Base-by-base conservation (phyloP, 2,329 filamentous ascomycete species). In the Trichoderma aggressivum region DNA sequence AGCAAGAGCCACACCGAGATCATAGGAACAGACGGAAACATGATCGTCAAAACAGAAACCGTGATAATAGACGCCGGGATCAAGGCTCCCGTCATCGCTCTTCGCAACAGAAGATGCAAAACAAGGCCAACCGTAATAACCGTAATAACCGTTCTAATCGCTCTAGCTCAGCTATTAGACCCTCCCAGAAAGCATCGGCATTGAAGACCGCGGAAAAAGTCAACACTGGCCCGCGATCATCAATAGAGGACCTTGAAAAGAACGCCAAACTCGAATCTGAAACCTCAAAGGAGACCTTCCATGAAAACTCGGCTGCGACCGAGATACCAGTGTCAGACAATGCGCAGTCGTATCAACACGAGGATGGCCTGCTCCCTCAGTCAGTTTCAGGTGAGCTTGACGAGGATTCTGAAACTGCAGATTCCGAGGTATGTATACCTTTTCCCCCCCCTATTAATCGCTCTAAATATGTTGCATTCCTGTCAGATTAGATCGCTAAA, bases 41-140 rank as follows among this genome's bases (percentile, higher is more conserved):
- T 62, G 80, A 82, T 28, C 77, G 78, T 10, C 77, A 81, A 14
- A 75, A 75, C 58, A 78, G 76, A 24, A 76, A 78, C 43, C 76
- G 78, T 28, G 78, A 80, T 10, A 75, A 75, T 36, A 75, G 77
- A 24, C 75, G 76, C 21, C 78, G 76, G 71, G 78, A 79, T 60
- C 74, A 74, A 18, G 73, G 73, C 24, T 64, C 72, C 7, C 67
- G 75, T 34, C 59, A 73, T 26, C 74, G 74, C 10, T 73, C 73
- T 21, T 71, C 72, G 14, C 75, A 79, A 56, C 78, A 79, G 55
- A 78, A 78, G 47, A 43, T 24, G 39, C 67, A 67, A 26, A 58
- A 72, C 34, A 70, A 70, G 39, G 32, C 63, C 18, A 72, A 71
- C 36, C 71, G 59, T 34, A 34, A n/a, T 21, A 59, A 34, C 30